Conservation (phyloP, 2,329 filamentous ascomycete genomes). For the Hirsutella thompsonii region DNA sequence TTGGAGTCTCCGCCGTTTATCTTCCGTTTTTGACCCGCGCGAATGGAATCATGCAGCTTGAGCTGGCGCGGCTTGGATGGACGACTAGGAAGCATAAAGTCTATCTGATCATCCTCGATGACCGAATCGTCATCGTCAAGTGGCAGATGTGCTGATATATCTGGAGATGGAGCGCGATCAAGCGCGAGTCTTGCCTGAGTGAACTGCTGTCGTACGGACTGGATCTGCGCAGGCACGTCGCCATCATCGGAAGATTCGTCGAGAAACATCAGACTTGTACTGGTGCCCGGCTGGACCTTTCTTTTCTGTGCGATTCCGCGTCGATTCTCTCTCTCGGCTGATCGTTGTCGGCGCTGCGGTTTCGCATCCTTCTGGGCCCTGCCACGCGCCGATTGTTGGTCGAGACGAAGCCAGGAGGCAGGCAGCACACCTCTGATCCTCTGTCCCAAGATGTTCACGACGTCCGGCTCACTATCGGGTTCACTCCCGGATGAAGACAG, state of each 20-base stretch:
- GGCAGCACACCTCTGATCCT: conserved; percentile 49
- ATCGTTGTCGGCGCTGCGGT: conserved; percentile 16
- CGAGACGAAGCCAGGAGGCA: conserved; percentile 53
- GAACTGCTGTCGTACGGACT: conserved; percentile 10
- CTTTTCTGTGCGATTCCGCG: conserved; percentile 37
- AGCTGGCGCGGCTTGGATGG: conserved; percentile 27
- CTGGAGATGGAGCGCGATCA: conserved; percentile 3
- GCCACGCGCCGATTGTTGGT: conserved; percentile 28
- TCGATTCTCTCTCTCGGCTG: conserved; percentile 26
- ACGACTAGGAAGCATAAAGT: conserved; percentile 32
- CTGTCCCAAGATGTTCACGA: conserved; percentile 25
- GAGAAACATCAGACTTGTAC: conserved; percentile 24
- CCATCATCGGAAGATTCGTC: conserved; percentile 33
- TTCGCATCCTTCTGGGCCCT: conserved; percentile 16
- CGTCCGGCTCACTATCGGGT: conserved; percentile 28
- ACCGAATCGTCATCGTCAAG: conserved; percentile 21
- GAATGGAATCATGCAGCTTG: conserved; percentile 13
- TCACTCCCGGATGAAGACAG: conserved; percentile 12
- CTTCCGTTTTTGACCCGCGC: conserved; percentile 12
- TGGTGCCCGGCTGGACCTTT: conserved; percentile 15
- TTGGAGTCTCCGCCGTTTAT: conserved; percentile 8
- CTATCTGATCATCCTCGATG: conserved; percentile 39
- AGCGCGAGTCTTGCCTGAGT: conserved; percentile 14
- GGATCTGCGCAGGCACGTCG: conserved; percentile 12
- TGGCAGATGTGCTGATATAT: conserved; percentile 3